Base-by-base conservation (phyloP, 1,284 basidiomycete species). In the Puccinia coronata region DNA sequence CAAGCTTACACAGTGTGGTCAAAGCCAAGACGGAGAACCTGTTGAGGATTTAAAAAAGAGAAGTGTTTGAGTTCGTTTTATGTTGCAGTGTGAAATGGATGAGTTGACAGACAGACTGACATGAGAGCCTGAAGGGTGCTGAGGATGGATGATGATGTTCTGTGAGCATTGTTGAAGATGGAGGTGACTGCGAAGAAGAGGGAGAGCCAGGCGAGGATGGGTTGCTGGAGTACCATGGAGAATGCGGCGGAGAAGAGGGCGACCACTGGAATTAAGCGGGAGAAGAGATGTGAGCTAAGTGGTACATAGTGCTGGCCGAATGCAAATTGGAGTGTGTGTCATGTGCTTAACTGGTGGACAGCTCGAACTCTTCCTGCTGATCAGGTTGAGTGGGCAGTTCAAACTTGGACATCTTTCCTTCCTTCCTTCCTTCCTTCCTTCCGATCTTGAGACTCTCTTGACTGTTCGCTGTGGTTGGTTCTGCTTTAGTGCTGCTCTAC, bases 331-430 rank as follows among this genome's bases (percentile, higher is more conserved):
- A 39, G 12, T n/a, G 31, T 65, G 31, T 20, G 39, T 39, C 8
- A 41, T 65, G n/a, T 65, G 61, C 12, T 36, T 16, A 18, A 39
- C 61, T 39, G 28, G 72, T 18, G 41, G 53, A 74, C 18, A 41
- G 55, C 20, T 74, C 72, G 43, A 74, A 74, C 20, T 74, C 55
- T 74, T 74, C 72, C n/a, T 74, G 61, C 39, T 74, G 39, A 25
- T 57, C 14, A n/a, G n/a, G n/a, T n/a, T n/a, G n/a, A 20, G 23
- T 4, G 72, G 72, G n/a, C n/a, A n/a, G n/a, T n/a, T n/a, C n/a
- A n/a, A 23, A 74, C 16, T 25, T 61, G 18, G 55, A 74, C 59
- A 4, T 28, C 55, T 11, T 72, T 72, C 43, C 43, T 43, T 6
- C 8, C 57, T 34, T 31, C 18, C 28, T 59, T 34, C 5, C 16